Conservation (phyloP, 2,329 filamentous ascomycete genomes). For the Thermoascus crustaceus region DNA sequence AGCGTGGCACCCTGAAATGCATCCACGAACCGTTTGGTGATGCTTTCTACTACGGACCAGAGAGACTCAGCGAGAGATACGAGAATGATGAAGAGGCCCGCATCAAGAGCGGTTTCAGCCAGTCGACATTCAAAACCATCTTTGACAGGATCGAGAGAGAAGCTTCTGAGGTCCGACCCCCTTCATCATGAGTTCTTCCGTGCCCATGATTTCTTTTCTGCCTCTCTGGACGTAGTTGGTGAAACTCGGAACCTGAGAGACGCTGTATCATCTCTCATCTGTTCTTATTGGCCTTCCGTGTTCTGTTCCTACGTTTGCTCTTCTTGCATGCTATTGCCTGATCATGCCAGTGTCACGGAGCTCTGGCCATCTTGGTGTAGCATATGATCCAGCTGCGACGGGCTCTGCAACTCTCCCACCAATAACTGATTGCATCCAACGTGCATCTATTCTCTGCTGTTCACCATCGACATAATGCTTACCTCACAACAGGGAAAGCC, state of each 20-base stretch:
- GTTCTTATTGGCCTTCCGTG: too few species aligned
- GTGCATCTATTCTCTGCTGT: slow-evolving; percentile 1
- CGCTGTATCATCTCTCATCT: too few species aligned
- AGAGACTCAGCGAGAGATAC: slow-evolving; percentile 73
- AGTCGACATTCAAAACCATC: slow-evolving; percentile 51
- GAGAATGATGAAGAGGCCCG: slow-evolving; percentile 54
- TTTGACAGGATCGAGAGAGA: slow-evolving; percentile 67
- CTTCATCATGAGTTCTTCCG: slow-evolving; percentile 18
- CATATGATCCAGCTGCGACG: too few species aligned
- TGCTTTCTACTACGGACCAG: slow-evolving; percentile 91
- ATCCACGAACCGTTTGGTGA: slow-evolving; percentile 96
- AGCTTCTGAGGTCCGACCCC: slow-evolving; percentile 59
- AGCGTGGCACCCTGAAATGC: slow-evolving; percentile 69
- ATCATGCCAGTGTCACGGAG: too few species aligned
- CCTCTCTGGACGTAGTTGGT: slow-evolving; percentile 3
- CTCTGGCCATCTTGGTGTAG: too few species aligned
- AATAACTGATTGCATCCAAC: too few species aligned
- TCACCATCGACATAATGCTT: slow-evolving; percentile 25
- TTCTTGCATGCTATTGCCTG: too few species aligned
- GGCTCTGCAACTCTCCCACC: too few species aligned
- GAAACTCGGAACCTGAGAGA: too few species aligned
- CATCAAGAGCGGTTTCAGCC: slow-evolving; percentile 35
- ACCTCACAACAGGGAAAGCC: slow-evolving; percentile 64
- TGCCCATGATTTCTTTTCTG: slow-evolving; percentile 11
- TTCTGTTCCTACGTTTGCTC: too few species aligned